Conservation (phyloP, 2,329 filamentous ascomycete genomes). For the Cytospora mali region DNA sequence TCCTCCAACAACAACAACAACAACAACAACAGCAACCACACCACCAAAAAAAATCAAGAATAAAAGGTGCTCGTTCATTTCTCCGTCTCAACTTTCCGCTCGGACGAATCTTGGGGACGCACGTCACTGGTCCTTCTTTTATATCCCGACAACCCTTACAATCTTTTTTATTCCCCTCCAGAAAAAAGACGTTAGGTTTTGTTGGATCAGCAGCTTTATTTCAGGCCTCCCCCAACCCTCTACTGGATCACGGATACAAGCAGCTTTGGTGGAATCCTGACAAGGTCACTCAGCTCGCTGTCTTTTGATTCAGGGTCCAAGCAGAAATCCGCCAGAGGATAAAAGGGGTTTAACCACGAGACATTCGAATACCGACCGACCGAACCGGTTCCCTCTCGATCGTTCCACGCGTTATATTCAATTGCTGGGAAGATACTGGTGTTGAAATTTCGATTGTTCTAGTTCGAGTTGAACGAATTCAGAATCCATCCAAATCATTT, state of each 20-base stretch:
- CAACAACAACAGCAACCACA: too few relatives aligned
- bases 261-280: constrained; percentile 15
- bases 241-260: constrained; percentile 24
- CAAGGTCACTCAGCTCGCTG: constrained; percentile 16
- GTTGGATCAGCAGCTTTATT: constrained; percentile 14
- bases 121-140: background rate
- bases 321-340: constrained; percentile 16
- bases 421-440: constrained; percentile 6
- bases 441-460: constrained; percentile 4
- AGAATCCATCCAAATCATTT: constrained; percentile 1
- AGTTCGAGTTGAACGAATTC: constrained; percentile 6
- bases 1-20: background rate
- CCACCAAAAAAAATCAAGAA: too few relatives aligned
- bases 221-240: constrained; percentile 12
- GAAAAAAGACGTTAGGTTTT: constrained; percentile 3
- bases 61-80: background rate
- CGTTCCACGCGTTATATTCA: constrained; percentile 8
- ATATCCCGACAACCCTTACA: background rate
- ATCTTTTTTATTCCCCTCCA: background rate
- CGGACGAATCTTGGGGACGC: background rate
- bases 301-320: constrained; percentile 15
- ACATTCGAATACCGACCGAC: constrained; percentile 7
- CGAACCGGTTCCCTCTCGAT: constrained; percentile 1
- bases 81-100: constrained; percentile 1
- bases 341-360: constrained; percentile 11